Percentiles rank a stretch among this genome's conserved stretches.
Evolutionary conservation across 805 yeast species (phyloP).

Genomic region (Suhomyces tanzawaensis): DNA sequence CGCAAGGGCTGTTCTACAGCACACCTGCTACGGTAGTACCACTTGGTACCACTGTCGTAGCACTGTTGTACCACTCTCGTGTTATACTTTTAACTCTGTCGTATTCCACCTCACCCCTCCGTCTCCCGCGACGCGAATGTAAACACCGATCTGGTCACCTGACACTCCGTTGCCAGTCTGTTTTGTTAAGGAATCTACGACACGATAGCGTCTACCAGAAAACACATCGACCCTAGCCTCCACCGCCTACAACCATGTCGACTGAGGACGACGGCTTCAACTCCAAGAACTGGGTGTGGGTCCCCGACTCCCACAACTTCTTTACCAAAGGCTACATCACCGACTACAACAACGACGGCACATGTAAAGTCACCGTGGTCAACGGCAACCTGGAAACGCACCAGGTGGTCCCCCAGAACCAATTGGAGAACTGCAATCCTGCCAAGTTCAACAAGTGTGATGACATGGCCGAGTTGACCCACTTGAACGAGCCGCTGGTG

Average conservation of each 20-base stretch:
- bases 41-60: too few relatives aligned
- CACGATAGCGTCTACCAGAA: too few relatives aligned
- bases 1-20: too few relatives aligned
- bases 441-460: slow-evolving; percentile 83
- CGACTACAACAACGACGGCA: slow-evolving; percentile 38
- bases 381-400: slow-evolving; percentile 43
- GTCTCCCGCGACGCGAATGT: neutral
- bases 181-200: neutral
- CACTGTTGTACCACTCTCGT: too few relatives aligned
- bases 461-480: slow-evolving; percentile 95
- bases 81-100: too few relatives aligned
- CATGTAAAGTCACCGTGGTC: slow-evolving; percentile 35
- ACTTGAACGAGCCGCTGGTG: slow-evolving; percentile 94
- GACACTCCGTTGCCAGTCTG: neutral
- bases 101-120: neutral
- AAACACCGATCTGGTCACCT: neutral
- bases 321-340: slow-evolving; percentile 62
- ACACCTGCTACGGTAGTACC: too few relatives aligned
- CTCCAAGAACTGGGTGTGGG: slow-evolving; percentile 72
- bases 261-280: slow-evolving; percentile 31
- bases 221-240: too few relatives aligned
- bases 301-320: slow-evolving; percentile 52
- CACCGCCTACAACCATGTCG: slow-evolving; percentile 10
- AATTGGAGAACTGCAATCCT: slow-evolving; percentile 74
- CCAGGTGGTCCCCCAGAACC: slow-evolving; percentile 42